Evolutionary conservation across 805 yeast species (phyloP).

Genomic region (Pichia heedii): DNA sequence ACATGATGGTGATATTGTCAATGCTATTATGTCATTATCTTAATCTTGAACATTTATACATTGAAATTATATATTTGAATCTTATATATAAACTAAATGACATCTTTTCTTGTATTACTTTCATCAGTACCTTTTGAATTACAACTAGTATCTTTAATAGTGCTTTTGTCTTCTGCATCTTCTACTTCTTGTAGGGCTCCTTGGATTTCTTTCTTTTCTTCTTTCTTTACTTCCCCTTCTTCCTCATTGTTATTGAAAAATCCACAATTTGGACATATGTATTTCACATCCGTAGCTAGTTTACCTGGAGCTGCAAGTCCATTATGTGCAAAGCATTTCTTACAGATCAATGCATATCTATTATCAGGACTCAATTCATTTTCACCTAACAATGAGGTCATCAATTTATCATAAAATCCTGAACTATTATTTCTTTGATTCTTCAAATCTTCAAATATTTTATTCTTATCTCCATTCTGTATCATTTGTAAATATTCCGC

Average conservation of each 20-base stretch:
- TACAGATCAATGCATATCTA: conserved; percentile 67
- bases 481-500: conserved; percentile 29
- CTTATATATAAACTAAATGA: no score
- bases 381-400: conserved; percentile 43
- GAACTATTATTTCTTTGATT: conserved; percentile 10
- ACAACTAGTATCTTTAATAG: background rate
- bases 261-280: conserved; percentile 55
- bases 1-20: conserved; percentile 90
- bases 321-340: conserved; percentile 57
- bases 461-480: conserved; percentile 20
- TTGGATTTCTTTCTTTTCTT: no score
- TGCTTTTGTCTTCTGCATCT: background rate
- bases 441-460: conserved; percentile 10
- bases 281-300: conserved; percentile 40
- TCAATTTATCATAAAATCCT: conserved; percentile 27
- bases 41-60: conserved; percentile 3
- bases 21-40: conserved; percentile 80
- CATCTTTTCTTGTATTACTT: background rate
- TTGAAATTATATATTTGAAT: no score
- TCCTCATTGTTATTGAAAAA: background rate
- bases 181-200: no score
- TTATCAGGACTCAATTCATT: conserved; percentile 53
- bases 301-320: conserved; percentile 74
- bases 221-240: background rate
- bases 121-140: background rate